Conservation (phyloP, 148 eudicot genomes). For the Nepenthes mirabilis region DNA sequence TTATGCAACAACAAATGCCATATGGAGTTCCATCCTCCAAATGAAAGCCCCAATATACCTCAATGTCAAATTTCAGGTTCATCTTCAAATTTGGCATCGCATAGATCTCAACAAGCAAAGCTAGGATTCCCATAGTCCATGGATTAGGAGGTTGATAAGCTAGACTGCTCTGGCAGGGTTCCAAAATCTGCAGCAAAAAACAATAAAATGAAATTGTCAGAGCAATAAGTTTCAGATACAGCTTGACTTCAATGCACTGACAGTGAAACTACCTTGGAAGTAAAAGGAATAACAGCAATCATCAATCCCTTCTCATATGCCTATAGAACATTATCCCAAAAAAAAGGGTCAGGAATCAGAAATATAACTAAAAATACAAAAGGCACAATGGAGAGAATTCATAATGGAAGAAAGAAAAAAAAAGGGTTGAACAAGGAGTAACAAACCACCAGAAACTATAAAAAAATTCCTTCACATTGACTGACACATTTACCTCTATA, state of each 20-base stretch:
- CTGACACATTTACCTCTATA: slow-evolving; percentile 40
- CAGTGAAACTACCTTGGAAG: slow-evolving; percentile 58
- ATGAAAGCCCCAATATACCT: slow-evolving; percentile 32
- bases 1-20: background rate
- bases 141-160: slow-evolving; percentile 96
- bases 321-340: slow-evolving; percentile 22
- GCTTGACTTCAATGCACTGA: background rate
- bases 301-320: slow-evolving; percentile 92
- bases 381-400: background rate
- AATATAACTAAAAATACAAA: slow-evolving; percentile 5
- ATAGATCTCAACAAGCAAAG: slow-evolving; percentile 81
- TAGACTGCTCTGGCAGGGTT: slow-evolving; percentile 75
- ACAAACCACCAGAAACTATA: background rate
- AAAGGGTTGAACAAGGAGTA: background rate
- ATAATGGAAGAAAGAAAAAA: background rate
- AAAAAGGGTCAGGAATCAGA: background rate
- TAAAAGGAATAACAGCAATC: slow-evolving; percentile 96
- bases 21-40: background rate
- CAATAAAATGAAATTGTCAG: background rate
- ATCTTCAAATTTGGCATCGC: slow-evolving; percentile 92
- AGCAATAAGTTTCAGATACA: background rate
- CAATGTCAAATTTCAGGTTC: slow-evolving; percentile 97
- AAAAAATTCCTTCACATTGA: background rate
- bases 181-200: slow-evolving; percentile 47
- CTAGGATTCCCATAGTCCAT: slow-evolving; percentile 89